A percentile compares a stretch with the other conserved stretches of the same genome.
These are phyloP conservation scores for Cercis canadensis DNA, from an alignment of 306 rosid species.

Conservation along the genomic window DNA sequence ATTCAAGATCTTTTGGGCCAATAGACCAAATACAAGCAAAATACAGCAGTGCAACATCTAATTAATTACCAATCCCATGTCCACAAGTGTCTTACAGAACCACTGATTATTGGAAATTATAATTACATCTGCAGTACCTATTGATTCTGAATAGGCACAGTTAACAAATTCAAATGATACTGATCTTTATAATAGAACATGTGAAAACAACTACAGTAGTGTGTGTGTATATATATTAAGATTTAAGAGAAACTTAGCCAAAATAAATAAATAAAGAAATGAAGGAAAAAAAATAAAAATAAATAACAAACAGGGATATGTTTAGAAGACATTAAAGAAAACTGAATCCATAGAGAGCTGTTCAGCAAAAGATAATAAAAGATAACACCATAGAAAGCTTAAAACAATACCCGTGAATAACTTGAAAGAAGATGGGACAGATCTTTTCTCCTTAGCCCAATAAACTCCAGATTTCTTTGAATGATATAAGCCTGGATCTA, in stretches of 20 bases:
- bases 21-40: background rate
- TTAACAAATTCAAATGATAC: background rate
- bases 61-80: conserved; percentile 7
- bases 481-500: conserved; percentile 90
- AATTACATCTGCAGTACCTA: background rate
- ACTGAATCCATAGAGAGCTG: background rate
- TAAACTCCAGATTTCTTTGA: conserved; percentile 80
- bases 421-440: conserved; percentile 89
- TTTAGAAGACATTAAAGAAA: conserved; percentile 24
- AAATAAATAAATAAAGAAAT: background rate
- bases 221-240: no score
- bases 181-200: background rate
- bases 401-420: conserved; percentile 69
- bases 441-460: conserved; percentile 91
- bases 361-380: no score
- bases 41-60: conserved; percentile 1
- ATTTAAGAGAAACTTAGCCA: background rate
- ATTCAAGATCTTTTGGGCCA: conserved; percentile 1
- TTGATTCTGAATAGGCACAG: background rate
- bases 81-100: background rate
- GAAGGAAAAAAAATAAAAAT: background rate
- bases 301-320: background rate
- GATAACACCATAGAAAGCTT: background rate
- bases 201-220: background rate
- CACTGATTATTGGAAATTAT: background rate